Evolutionary conservation across 2,329 filamentous ascomycete genomes (phyloP).

Genomic region (Phialemonium atrogriseum): DNA sequence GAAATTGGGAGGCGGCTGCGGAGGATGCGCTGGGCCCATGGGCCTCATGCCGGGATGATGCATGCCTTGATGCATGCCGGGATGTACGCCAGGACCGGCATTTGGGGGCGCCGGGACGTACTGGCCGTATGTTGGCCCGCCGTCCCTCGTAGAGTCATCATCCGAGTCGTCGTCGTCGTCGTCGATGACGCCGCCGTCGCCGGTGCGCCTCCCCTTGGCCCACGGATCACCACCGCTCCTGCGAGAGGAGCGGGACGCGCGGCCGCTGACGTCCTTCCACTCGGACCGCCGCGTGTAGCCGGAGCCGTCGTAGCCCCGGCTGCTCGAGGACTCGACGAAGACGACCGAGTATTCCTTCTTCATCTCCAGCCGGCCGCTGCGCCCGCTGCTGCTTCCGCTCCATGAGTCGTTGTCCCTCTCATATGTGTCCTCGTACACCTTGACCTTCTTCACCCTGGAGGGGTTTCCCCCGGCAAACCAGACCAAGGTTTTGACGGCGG

Average conservation of each 20-base stretch:
- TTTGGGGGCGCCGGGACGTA: too few relatives aligned
- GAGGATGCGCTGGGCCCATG: too few relatives aligned
- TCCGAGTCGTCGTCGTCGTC: slow-evolving; percentile 7
- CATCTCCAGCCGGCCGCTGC: not conserved
- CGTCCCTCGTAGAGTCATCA: slow-evolving; percentile 5
- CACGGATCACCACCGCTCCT: slow-evolving; percentile 1
- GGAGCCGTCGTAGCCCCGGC: slow-evolving; percentile 7
- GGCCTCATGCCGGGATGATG: slow-evolving; percentile 1
- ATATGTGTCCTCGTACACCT: slow-evolving; percentile 12
- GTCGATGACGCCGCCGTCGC: slow-evolving; percentile 6
- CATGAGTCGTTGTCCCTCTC: slow-evolving; percentile 12
- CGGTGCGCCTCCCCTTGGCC: slow-evolving; percentile 5
- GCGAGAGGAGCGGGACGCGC: slow-evolving; percentile 6
- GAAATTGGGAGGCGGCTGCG: too few relatives aligned
- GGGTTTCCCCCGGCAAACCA: slow-evolving; percentile 15
- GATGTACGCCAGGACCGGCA: not conserved
- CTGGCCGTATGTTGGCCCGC: slow-evolving; percentile 6
- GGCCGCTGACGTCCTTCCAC: slow-evolving; percentile 6
- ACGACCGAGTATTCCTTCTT: slow-evolving; percentile 1
- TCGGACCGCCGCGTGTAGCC: slow-evolving; percentile 9
- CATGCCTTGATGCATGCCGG: not conserved
- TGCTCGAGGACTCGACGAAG: slow-evolving; percentile 1
- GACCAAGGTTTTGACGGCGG: slow-evolving; percentile 12
- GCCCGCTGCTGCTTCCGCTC: slow-evolving; percentile 9
- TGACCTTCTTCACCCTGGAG: slow-evolving; percentile 12